These are phyloP conservation scores for Actinomortierella wolfii DNA, from an alignment of 371 early-diverging fungal species.

Conservation along the genomic window DNA sequence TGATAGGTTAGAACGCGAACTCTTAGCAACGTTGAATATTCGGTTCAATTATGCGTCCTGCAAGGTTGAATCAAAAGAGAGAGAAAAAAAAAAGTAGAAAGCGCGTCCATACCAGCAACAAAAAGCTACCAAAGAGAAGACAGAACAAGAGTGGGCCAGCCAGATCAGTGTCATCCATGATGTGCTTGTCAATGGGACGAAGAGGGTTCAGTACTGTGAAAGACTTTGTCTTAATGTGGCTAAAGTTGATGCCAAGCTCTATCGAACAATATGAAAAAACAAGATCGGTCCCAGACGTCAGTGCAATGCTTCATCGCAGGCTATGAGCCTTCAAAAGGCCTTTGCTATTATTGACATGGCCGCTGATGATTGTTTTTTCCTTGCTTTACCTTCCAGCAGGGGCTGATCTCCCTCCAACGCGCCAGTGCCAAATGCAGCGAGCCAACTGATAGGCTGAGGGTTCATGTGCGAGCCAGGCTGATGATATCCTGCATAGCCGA, in stretches of 20 bases:
- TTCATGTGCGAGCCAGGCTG: slow-evolving; percentile 38
- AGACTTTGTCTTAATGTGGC: slow-evolving; percentile 83
- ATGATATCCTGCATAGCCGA: slow-evolving; percentile 57
- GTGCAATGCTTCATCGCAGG: too few species aligned
- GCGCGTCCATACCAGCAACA: slow-evolving; percentile 66
- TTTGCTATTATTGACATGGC: too few species aligned
- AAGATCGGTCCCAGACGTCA: too few species aligned
- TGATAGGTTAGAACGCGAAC: not conserved
- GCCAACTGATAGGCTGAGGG: slow-evolving; percentile 28
- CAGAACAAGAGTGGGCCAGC: slow-evolving; percentile 94
- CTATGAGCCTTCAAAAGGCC: too few species aligned
- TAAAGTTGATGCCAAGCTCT: slow-evolving; percentile 93
- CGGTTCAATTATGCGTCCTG: not conserved
- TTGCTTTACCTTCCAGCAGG: slow-evolving; percentile 77
- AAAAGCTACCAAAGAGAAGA: slow-evolving; percentile 86
- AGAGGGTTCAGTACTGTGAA: slow-evolving; percentile 92
- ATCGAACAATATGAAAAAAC: not conserved
- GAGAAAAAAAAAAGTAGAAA: not conserved
- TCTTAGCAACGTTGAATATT: not conserved
- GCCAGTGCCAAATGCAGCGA: slow-evolving; percentile 81
- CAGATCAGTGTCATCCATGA: slow-evolving; percentile 95
- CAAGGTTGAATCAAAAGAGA: not conserved
- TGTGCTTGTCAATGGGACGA: slow-evolving; percentile 81
- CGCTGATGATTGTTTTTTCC: too few species aligned
- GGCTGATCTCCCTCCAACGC: slow-evolving; percentile 90